A percentile compares a stretch with the other conserved stretches of the same genome.
Conservation (phyloP, 2,329 filamentous ascomycete species). For the Neurospora crassa region DNA sequence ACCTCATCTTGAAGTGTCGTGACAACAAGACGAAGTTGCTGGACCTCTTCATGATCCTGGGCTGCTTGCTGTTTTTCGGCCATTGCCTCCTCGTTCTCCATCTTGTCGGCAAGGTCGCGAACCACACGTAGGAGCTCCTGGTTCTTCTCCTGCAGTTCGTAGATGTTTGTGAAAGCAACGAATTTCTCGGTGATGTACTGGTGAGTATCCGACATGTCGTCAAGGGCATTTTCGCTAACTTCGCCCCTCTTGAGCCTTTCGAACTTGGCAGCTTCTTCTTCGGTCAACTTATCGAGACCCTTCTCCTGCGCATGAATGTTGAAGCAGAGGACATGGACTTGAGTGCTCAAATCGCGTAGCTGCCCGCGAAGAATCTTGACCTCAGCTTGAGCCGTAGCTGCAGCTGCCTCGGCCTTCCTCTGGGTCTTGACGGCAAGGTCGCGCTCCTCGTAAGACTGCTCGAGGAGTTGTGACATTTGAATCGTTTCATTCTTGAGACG, state of each 20-base stretch:
- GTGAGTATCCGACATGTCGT: conserved; percentile 75
- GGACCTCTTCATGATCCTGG: conserved; percentile 59
- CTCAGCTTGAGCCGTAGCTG: conserved; percentile 56
- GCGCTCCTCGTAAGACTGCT: conserved; percentile 71
- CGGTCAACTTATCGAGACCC: conserved; percentile 60
- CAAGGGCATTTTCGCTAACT: conserved; percentile 57
- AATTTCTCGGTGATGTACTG: conserved; percentile 82
- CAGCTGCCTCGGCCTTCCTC: conserved; percentile 67
- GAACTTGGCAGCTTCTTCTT: conserved; percentile 64
- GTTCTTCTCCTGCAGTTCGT: conserved; percentile 82
- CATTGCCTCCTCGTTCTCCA: conserved; percentile 83
- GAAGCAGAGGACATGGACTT: conserved; percentile 83
- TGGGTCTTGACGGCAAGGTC: conserved; percentile 70
- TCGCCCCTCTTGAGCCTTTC: conserved; percentile 71
- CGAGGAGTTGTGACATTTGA: conserved; percentile 76
- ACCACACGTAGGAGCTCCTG: conserved; percentile 73
- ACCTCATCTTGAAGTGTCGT: conserved; percentile 66
- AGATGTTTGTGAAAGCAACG: conserved; percentile 79
- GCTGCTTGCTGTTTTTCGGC: conserved; percentile 53
- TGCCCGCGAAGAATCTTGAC: conserved; percentile 74
- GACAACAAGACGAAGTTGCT: conserved; percentile 36
- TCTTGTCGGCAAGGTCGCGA: conserved; percentile 73
- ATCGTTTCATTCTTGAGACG: conserved; percentile 71
- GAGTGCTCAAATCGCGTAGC: conserved; percentile 77
- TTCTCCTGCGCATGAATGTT: conserved; percentile 77